phyloP scores from a whole-genome alignment of 257 asterid genomes.

The Solanum lycopersicoides region DNA sequence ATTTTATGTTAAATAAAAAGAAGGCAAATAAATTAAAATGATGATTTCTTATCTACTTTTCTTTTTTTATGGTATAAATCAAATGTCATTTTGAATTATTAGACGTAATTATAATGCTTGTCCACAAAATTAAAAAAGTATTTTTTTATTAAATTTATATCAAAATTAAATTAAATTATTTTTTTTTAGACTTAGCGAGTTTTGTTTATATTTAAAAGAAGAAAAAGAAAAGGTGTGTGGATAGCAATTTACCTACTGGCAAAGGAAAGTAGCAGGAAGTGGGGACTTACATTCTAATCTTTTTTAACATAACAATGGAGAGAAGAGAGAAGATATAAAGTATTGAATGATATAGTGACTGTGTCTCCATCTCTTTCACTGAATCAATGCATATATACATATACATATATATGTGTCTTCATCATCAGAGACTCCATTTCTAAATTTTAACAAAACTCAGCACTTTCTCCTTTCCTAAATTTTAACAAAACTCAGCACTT shows the following conservation, averaged over 20 bases:
- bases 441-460: background rate
- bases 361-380: background rate
- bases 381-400: background rate
- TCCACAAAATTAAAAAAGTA: too few relatives aligned
- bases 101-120: background rate
- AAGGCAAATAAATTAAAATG: too few relatives aligned
- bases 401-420: background rate
- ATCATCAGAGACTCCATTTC: background rate
- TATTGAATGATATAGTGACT: slow-evolving; percentile 13
- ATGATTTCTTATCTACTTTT: too few relatives aligned
- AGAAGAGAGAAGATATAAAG: background rate
- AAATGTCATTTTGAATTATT: too few relatives aligned
- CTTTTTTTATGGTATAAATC: too few relatives aligned
- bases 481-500: too few relatives aligned
- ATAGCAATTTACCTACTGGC: background rate
- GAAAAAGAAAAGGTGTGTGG: background rate
- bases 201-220: too few relatives aligned
- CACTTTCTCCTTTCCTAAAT: background rate
- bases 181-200: too few relatives aligned
- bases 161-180: too few relatives aligned
- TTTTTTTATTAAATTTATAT: too few relatives aligned
- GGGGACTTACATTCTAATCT: background rate
- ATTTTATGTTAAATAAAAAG: too few relatives aligned
- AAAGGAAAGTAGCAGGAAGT: background rate
- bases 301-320: background rate